These are phyloP conservation scores for Macaranga tanarius DNA, from an alignment of 441 rosid genomes.

Conservation along the genomic window DNA sequence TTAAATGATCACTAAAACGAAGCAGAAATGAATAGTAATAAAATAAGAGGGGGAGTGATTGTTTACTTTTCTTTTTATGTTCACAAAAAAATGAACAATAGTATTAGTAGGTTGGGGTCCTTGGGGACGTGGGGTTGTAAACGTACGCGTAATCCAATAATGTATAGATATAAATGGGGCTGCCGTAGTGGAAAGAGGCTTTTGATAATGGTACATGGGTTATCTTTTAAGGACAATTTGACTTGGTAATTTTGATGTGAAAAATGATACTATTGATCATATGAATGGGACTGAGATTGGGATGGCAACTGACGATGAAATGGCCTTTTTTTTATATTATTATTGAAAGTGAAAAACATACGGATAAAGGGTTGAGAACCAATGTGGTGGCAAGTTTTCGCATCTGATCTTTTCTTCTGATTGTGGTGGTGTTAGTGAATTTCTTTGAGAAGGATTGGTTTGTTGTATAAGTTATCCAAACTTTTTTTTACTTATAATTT, in stretches of 20 bases:
- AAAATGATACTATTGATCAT: background rate
- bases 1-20: background rate
- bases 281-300: background rate
- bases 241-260: background rate
- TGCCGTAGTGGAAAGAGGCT: background rate
- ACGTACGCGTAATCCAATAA: too few species aligned
- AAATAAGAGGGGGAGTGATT: too few species aligned
- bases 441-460: too few species aligned
- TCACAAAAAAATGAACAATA: too few species aligned
- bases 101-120: too few species aligned
- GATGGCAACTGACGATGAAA: background rate
- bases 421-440: too few species aligned
- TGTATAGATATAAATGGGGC: background rate
- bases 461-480: too few species aligned
- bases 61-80: too few species aligned
- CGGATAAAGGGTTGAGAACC: background rate
- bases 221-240: background rate
- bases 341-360: background rate
- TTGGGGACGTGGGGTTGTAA: too few species aligned
- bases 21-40: background rate
- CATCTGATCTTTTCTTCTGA: background rate
- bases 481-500: too few species aligned
- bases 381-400: background rate
- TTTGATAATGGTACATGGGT: background rate
- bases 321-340: too few species aligned